Conservation (phyloP, 73 alveolate genomes). For the Tetrahymena elliotti region DNA sequence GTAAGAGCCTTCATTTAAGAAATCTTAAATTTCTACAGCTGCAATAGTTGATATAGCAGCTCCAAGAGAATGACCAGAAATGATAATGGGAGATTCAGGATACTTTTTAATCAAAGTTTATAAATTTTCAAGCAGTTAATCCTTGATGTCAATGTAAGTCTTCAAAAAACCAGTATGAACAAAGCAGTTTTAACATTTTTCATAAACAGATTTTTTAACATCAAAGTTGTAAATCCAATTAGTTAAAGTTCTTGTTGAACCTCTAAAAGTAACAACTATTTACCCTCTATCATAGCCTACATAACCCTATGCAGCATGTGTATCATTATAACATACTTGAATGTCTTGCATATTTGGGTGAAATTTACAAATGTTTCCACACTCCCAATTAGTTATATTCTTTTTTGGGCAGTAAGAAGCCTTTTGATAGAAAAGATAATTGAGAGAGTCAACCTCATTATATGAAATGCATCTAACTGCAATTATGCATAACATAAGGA, state of each 20-base stretch:
- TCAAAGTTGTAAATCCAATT: constrained; percentile 28
- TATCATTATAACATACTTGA: constrained; percentile 12
- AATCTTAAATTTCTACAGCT: constrained; percentile 10
- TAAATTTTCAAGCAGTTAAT: not conserved
- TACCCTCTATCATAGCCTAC: constrained; percentile 24
- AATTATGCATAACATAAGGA: not conserved
- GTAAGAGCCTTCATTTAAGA: not conserved
- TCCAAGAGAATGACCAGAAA: constrained; percentile 38
- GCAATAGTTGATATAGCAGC: constrained; percentile 33
- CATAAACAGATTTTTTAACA: constrained; percentile 1
- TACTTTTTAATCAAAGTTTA: not conserved
- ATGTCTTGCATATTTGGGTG: constrained; percentile 5
- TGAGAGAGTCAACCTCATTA: not conserved
- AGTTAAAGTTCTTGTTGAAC: constrained; percentile 15
- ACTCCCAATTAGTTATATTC: constrained; percentile 9
- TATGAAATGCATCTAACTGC: not conserved
- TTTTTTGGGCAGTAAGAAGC: constrained; percentile 25
- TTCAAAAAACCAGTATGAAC: constrained; percentile 38
- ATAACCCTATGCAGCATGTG: constrained; percentile 28
- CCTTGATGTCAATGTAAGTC: constrained; percentile 18
- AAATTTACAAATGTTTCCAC: constrained; percentile 12
- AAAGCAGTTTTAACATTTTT: constrained; percentile 17
- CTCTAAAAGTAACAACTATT: constrained; percentile 2
- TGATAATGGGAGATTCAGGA: constrained; percentile 11
- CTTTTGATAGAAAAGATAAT: not conserved